A percentile compares a stretch with the other conserved stretches of the same genome.
These are phyloP conservation scores for Scutellaria minor DNA, from an alignment of 257 asterid genomes.

Conservation along the genomic window DNA sequence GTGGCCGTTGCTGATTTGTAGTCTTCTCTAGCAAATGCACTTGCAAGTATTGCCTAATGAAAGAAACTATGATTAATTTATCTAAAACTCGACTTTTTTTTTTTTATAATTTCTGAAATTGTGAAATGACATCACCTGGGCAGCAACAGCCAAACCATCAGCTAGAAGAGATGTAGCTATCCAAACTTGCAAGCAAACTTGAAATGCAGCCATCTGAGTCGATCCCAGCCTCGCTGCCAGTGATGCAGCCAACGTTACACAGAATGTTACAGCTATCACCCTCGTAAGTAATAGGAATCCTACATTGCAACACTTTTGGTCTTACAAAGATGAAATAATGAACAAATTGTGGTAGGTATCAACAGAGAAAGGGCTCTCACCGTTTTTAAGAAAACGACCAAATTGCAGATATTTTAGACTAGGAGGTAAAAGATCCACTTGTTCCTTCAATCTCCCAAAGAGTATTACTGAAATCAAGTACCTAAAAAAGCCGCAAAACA, in stretches of 20 bases:
- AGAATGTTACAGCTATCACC: conserved; percentile 85
- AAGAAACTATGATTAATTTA: background rate
- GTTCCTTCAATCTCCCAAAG: conserved; percentile 55
- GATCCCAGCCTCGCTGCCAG: conserved; percentile 79
- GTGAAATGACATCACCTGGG: conserved; percentile 53
- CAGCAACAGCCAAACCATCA: conserved; percentile 88
- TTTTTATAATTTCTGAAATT: no score
- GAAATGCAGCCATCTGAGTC: conserved; percentile 88
- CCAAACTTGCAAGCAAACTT: conserved; percentile 90
- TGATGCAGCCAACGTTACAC: conserved; percentile 85
- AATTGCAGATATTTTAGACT: conserved; percentile 58
- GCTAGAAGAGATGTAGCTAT: conserved; percentile 81
- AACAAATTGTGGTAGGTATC: no score
- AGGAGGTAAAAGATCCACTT: conserved; percentile 72
- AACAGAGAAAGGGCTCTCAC: conserved; percentile 37
- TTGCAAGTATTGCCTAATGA: conserved; percentile 71
- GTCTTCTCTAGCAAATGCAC: conserved; percentile 74
- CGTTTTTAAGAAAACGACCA: conserved; percentile 69
- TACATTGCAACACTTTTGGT: conserved; percentile 18
- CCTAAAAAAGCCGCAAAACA: conserved; percentile 45
- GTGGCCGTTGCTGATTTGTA: conserved; percentile 51
- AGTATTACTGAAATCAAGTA: conserved; percentile 71
- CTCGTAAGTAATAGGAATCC: conserved; percentile 71
- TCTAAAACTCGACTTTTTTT: no score
- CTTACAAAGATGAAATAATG: no score